Percentiles rank a stretch among this genome's conserved stretches.
Evolutionary conservation across 179 eudicot genomes (phyloP).

Genomic region (Silene vulgaris): DNA sequence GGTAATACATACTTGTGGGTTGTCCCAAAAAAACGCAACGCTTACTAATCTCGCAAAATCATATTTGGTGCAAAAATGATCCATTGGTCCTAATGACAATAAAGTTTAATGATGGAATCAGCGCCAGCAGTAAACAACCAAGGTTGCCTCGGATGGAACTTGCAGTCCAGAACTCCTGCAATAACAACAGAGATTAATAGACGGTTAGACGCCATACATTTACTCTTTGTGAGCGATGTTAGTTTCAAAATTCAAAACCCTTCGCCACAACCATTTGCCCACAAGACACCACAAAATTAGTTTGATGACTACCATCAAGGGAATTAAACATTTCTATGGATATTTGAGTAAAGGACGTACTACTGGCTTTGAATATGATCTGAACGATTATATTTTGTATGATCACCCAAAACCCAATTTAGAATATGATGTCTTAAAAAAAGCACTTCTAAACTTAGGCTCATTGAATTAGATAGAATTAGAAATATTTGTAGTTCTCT

Average conservation of each 20-base stretch:
- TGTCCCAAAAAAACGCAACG: neutral
- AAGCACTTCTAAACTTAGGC: too few species aligned
- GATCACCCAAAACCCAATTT: too few species aligned
- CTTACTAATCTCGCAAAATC: neutral
- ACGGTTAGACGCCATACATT: neutral
- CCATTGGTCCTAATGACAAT: constrained; percentile 29
- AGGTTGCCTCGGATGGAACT: constrained; percentile 95
- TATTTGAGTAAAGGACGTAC: too few species aligned
- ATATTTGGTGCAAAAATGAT: neutral
- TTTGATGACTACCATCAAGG: too few species aligned
- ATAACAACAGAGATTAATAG: constrained; percentile 8
- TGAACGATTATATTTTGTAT: too few species aligned
- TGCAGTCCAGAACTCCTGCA: constrained; percentile 85
- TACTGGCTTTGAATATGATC: too few species aligned
- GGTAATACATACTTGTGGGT: neutral
- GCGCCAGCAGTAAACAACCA: constrained; percentile 97
- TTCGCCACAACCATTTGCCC: neutral
- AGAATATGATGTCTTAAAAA: too few species aligned
- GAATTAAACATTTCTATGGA: too few species aligned
- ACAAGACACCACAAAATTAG: too few species aligned
- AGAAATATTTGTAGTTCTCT: too few species aligned
- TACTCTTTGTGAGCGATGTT: neutral
- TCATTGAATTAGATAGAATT: too few species aligned
- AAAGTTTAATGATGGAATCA: constrained; percentile 53
- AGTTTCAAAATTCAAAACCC: neutral